These are phyloP conservation scores for Neurospora pannonica DNA, from an alignment of 495 filamentous ascomycete species.

Conservation along the genomic window DNA sequence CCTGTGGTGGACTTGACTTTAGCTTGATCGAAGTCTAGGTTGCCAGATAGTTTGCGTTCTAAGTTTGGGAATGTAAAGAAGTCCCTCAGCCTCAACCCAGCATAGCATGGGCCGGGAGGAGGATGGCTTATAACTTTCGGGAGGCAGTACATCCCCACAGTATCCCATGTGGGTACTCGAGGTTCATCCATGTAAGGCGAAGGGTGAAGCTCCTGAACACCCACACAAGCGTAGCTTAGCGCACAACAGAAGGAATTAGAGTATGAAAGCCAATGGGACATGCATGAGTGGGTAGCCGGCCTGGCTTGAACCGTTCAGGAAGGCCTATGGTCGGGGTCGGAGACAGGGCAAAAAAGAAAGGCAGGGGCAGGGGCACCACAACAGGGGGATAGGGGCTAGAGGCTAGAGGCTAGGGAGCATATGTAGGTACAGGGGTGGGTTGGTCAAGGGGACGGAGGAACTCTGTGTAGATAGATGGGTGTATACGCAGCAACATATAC, in stretches of 20 bases:
- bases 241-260: background rate
- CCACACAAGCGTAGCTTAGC: background rate
- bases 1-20: background rate
- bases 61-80: conserved; percentile 24
- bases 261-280: background rate
- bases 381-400: background rate
- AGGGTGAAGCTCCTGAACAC: background rate
- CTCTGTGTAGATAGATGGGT: background rate
- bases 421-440: background rate
- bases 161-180: background rate
- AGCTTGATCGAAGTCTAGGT: background rate
- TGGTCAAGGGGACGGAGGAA: background rate
- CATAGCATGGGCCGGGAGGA: conserved; percentile 18
- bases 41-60: conserved; percentile 7
- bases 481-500: background rate
- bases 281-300: background rate
- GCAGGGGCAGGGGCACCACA: background rate
- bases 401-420: background rate
- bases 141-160: conserved; percentile 24
- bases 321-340: background rate
- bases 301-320: background rate
- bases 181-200: background rate
- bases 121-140: conserved; percentile 22
- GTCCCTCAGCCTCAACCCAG: conserved; percentile 23
- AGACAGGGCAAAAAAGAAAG: background rate